A percentile compares a stretch with the other conserved stretches of the same genome.
Conservation (phyloP, 2,329 filamentous ascomycete species). For the Chaetomium sp. region DNA sequence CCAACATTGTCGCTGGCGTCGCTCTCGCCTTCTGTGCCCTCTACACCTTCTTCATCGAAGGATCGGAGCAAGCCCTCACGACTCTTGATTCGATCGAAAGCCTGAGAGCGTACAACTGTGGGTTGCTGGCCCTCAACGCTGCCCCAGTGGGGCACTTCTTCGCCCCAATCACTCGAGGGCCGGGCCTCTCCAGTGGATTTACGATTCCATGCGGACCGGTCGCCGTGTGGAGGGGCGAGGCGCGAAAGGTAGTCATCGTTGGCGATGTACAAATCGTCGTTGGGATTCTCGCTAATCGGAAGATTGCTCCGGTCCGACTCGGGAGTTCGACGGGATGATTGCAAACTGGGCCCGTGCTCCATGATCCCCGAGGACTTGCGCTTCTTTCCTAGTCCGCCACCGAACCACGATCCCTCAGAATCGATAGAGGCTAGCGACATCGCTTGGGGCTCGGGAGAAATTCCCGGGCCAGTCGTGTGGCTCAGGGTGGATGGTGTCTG, state of each 20-base stretch:
- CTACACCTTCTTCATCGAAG: conserved; percentile 32
- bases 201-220: conserved; percentile 27
- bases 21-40: conserved; percentile 12
- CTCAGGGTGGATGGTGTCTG: conserved; percentile 41
- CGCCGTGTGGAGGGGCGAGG: conserved; percentile 31
- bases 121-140: conserved; percentile 42
- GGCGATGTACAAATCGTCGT: conserved; percentile 58
- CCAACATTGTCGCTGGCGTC: conserved; percentile 32
- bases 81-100: conserved; percentile 43
- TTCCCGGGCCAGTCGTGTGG: conserved; percentile 33
- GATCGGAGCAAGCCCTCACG: conserved; percentile 45
- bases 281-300: conserved; percentile 36
- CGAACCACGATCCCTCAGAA: conserved; percentile 93
- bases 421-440: conserved; percentile 91
- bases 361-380: conserved; percentile 39
- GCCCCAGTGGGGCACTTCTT: conserved; percentile 46
- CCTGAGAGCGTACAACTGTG: conserved; percentile 54
- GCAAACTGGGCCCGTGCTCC: conserved; percentile 17
- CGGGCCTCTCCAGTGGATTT: conserved; percentile 46
- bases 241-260: conserved; percentile 71
- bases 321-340: conserved; percentile 38
- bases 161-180: conserved; percentile 55
- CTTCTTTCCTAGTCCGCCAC: conserved; percentile 51
- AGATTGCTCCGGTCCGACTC: conserved; percentile 35
- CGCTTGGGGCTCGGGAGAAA: conserved; percentile 58